phyloP scores from a whole-genome alignment of 106 monocot species.

The Amphibolis antarctica region DNA sequence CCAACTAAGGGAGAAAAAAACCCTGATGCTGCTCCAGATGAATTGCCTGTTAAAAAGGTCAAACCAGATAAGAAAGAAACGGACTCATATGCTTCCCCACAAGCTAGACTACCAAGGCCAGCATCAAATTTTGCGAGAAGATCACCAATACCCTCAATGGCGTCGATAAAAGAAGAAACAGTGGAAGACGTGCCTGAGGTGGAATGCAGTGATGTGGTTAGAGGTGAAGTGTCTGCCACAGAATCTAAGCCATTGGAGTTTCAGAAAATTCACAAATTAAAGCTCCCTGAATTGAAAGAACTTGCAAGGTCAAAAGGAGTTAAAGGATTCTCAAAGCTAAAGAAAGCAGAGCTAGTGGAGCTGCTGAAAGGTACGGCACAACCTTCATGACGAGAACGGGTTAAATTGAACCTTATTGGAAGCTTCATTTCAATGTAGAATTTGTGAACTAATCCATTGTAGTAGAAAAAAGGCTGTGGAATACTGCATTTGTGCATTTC shows the following conservation, averaged over 20 bases:
- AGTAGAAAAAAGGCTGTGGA: too few species aligned
- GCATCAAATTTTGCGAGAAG: constrained; percentile 45
- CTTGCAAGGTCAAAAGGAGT: constrained; percentile 43
- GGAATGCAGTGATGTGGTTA: background rate
- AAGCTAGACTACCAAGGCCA: constrained; percentile 20
- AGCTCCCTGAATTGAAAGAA: constrained; percentile 49
- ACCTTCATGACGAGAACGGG: background rate
- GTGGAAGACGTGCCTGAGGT: background rate
- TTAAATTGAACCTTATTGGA: too few species aligned
- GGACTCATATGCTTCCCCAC: too few species aligned
- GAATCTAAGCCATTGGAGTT: background rate
- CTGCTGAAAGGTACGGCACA: constrained; percentile 24
- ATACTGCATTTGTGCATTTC: too few species aligned
- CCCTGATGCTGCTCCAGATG: too few species aligned
- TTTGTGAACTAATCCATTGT: background rate
- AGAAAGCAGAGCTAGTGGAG: constrained; percentile 50
- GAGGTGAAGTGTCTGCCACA: background rate
- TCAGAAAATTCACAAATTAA: constrained; percentile 37
- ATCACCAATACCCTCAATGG: constrained; percentile 34
- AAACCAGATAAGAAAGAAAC: too few species aligned
- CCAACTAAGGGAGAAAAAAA: background rate
- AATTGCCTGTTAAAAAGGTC: too few species aligned
- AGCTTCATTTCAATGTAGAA: too few species aligned
- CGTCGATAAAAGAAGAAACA: background rate
- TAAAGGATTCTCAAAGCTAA: constrained; percentile 52